Base-by-base conservation (phyloP, 2,329 filamentous ascomycete species). In the Venturia pyrina region DNA sequence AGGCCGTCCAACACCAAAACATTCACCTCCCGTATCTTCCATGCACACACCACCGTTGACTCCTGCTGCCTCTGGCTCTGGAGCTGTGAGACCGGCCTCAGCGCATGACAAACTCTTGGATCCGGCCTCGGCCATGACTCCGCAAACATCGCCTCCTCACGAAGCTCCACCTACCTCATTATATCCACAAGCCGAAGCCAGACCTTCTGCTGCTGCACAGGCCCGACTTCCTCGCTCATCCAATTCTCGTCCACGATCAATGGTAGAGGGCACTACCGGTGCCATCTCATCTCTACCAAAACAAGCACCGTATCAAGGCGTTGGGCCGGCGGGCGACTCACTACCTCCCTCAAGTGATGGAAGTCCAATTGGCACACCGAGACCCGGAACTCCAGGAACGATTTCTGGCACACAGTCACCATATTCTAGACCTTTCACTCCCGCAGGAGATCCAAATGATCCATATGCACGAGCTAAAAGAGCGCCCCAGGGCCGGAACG, bases 11-110 rank as follows among this genome's bases (percentile, higher is more conserved):
- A 92, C 89, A 66, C 87, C 89, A 40, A 83, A 82, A 73, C 80
- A 86, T 50, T 89, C 87, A 69, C 88, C 90, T 67, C 83, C 84
- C 68, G 79, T 84, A 57, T 86, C 87, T 67, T 85, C 89, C 66
- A 85, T 96, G 78, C 89, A 93, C 70, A 96, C 93, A 13, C 93
- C 93, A 69, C 92, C 92, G 53, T 83, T 98, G 64, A 97, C 93
- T 15, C 93, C 93, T 21, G 87, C 91, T 65, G 92, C 87, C 63
- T 93, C 91, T 56, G 80, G 81, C 69, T 85, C 84, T 64, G 80
- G 81, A 70, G 86, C 86, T 73, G 80, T 73, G 71, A 79, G 74
- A 70, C 70, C 70, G 71, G 71, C 72, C 69, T 70, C 75, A 72
- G 67, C 75, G 73, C 67, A 72, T 62, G 73, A 70, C 65, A 77